Conservation (phyloP, 31 red algal species). For the Bonnemaisonia californica region DNA sequence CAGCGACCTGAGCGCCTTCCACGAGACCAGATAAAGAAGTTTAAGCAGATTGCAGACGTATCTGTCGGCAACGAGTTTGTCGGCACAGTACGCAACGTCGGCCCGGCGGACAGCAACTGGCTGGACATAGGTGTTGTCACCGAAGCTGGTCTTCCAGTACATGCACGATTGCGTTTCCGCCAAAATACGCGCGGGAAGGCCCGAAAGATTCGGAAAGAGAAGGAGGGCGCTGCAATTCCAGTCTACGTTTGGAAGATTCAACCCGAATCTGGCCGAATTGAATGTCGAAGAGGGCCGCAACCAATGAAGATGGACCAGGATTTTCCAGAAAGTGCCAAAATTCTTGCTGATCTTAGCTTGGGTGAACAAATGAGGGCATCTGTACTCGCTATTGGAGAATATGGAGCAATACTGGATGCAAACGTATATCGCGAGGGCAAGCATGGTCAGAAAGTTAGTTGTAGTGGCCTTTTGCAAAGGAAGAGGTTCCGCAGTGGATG, state of each 20-base stretch:
- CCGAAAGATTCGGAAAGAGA: constrained; percentile 2
- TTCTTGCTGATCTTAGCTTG: constrained; percentile 13
- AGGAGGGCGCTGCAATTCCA: constrained; percentile 30
- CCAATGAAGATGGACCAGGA: not conserved
- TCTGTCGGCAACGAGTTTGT: constrained; percentile 36
- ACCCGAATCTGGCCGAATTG: constrained; percentile 45
- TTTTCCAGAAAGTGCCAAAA: not conserved
- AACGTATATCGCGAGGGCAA: constrained; percentile 35
- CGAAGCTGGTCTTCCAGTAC: constrained; percentile 5
- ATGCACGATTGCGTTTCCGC: constrained; percentile 36
- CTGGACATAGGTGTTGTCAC: constrained; percentile 58
- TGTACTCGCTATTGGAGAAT: constrained; percentile 21
- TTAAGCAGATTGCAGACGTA: constrained; percentile 26
- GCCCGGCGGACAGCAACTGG: constrained; percentile 59
- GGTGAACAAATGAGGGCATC: constrained; percentile 47
- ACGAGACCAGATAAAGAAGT: not conserved
- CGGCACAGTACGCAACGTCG: constrained; percentile 45
- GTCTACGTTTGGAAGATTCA: constrained; percentile 42
- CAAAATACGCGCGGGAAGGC: not conserved
- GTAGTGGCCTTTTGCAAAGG: constrained; percentile 40
- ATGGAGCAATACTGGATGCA: constrained; percentile 52
- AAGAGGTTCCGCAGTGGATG: constrained; percentile 41
- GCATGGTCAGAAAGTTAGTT: not conserved
- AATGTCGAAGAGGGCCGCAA: constrained; percentile 13
- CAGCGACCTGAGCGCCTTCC: not conserved